A percentile compares a stretch with the other conserved stretches of the same genome.
Evolutionary conservation across 2,329 filamentous ascomycete species (phyloP).

Genomic region (Hortaea werneckii): DNA sequence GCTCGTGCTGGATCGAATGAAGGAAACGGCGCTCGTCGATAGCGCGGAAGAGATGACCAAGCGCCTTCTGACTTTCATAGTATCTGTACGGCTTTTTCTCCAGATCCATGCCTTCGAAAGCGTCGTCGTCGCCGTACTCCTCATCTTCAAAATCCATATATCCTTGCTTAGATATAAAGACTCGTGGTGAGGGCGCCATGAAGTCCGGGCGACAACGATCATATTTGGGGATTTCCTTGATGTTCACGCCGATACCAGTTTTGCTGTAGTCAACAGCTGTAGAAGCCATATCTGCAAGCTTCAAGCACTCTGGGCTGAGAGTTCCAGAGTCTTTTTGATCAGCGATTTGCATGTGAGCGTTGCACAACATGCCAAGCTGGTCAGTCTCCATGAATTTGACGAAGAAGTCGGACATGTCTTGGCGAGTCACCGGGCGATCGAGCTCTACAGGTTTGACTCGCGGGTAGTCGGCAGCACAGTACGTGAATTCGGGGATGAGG

Average conservation of each 20-base stretch:
- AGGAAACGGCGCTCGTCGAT: conserved; percentile 65
- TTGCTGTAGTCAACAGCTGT: conserved; percentile 31
- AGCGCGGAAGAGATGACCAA: conserved; percentile 60
- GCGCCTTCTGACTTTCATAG: conserved; percentile 57
- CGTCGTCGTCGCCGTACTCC: conserved; percentile 37
- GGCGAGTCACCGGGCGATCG: conserved; percentile 45
- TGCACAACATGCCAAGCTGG: conserved; percentile 33
- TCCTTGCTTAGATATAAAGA: conserved; percentile 33
- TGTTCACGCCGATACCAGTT: conserved; percentile 51
- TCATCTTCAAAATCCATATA: conserved; percentile 40
- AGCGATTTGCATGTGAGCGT: conserved; percentile 31
- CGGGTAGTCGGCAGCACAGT: conserved; percentile 60
- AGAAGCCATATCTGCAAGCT: conserved; percentile 30
- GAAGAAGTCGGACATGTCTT: conserved; percentile 73
- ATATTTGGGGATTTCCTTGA: conserved; percentile 35
- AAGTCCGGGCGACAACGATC: conserved; percentile 40
- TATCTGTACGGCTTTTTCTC: conserved; percentile 37
- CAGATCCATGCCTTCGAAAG: conserved; percentile 23
- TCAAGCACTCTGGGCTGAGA: conserved; percentile 25
- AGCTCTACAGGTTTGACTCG: conserved; percentile 48
- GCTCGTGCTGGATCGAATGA: conserved; percentile 30
- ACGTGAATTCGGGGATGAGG: conserved; percentile 37
- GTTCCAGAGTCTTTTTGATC: conserved; percentile 27
- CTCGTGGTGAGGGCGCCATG: conserved; percentile 41
- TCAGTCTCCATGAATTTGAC: conserved; percentile 59